Evolutionary conservation across 2,329 filamentous ascomycete species (phyloP).

Genomic region (Eutypella sp.): DNA sequence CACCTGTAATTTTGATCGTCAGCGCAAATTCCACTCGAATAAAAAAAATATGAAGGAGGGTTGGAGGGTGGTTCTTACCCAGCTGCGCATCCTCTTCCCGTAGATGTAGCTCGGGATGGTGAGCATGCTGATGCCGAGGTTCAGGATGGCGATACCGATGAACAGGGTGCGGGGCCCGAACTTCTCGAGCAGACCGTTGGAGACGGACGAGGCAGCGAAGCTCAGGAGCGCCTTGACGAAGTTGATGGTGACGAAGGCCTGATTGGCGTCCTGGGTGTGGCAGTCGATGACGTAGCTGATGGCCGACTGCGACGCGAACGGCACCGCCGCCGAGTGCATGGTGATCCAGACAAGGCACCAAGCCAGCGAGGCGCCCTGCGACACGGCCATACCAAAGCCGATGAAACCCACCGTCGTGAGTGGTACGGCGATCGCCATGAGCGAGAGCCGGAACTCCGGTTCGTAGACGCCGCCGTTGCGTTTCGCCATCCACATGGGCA

Average conservation of each 20-base stretch:
- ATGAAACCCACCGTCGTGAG: slow-evolving; percentile 18
- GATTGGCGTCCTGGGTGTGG: slow-evolving; percentile 20
- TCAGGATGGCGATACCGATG: slow-evolving; percentile 16
- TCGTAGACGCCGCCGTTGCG: slow-evolving; percentile 18
- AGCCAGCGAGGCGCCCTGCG: slow-evolving; percentile 8
- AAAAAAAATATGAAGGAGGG: background rate
- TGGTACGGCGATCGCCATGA: slow-evolving; percentile 17
- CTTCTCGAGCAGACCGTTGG: slow-evolving; percentile 14
- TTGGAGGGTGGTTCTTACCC: slow-evolving; percentile 7
- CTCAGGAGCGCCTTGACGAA: slow-evolving; percentile 18
- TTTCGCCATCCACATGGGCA: slow-evolving; percentile 19
- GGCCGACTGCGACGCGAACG: slow-evolving; percentile 18
- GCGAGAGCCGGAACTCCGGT: slow-evolving; percentile 19
- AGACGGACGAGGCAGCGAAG: slow-evolving; percentile 15
- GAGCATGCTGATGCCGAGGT: slow-evolving; percentile 16
- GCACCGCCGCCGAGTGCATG: slow-evolving; percentile 18
- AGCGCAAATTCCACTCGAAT: too few species aligned
- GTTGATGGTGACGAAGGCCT: slow-evolving; percentile 21
- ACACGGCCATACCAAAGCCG: slow-evolving; percentile 14
- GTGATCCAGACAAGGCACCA: slow-evolving; percentile 21
- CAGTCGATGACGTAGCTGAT: slow-evolving; percentile 22
- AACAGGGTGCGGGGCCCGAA: slow-evolving; percentile 12
- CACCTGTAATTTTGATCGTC: too few species aligned
- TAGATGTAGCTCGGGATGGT: slow-evolving; percentile 22
- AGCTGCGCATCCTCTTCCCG: slow-evolving; percentile 18